A percentile compares a stretch with the other conserved stretches of the same genome.
Conservation (phyloP, 345 rosid species). For the Camelina laxa region DNA sequence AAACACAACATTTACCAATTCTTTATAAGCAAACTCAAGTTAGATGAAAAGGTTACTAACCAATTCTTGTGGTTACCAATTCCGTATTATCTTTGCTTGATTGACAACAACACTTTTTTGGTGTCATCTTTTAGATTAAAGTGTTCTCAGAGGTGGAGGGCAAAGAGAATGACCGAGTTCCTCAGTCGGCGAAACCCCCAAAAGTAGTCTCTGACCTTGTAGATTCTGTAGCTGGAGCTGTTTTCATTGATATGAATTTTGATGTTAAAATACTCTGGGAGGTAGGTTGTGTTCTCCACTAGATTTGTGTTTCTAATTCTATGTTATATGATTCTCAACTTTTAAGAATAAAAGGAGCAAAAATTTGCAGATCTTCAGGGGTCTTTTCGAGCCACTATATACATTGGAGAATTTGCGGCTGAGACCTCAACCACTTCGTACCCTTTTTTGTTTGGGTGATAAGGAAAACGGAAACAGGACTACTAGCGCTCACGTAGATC, state of each 20-base stretch:
- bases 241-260: slow-evolving; percentile 57
- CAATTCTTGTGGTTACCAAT: too few species aligned
- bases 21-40: too few species aligned
- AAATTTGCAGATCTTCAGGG: background rate
- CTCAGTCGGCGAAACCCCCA: slow-evolving; percentile 54
- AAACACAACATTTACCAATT: too few species aligned
- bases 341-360: too few species aligned
- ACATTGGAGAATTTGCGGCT: background rate
- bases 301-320: too few species aligned
- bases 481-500: slow-evolving; percentile 34
- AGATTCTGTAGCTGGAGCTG: slow-evolving; percentile 72
- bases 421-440: background rate
- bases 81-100: too few species aligned
- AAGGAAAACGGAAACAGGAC: background rate
- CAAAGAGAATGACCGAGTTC: slow-evolving; percentile 48
- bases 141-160: slow-evolving; percentile 50
- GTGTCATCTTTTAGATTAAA: too few species aligned
- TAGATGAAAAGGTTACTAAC: too few species aligned
- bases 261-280: slow-evolving; percentile 61
- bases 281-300: slow-evolving; percentile 47
- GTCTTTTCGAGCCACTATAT: background rate
- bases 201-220: slow-evolving; percentile 67
- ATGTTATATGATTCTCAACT: too few species aligned
- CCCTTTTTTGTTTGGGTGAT: background rate
- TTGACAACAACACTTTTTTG: too few species aligned